Evolutionary conservation across 2,329 filamentous ascomycete species (phyloP).

Genomic region (Fusarium concolor): DNA sequence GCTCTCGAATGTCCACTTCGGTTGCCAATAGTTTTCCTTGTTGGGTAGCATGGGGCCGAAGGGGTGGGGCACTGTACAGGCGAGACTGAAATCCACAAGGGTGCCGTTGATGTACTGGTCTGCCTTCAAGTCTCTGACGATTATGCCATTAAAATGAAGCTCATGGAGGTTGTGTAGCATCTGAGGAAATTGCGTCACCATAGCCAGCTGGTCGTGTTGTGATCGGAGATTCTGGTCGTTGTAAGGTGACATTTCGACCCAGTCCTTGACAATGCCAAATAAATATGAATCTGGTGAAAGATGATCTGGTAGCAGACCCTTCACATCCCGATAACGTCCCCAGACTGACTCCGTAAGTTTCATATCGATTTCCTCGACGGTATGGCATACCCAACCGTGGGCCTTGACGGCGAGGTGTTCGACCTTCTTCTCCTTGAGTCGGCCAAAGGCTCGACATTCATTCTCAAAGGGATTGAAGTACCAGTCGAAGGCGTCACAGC

Average conservation of each 20-base stretch:
- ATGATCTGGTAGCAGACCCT: too few relatives aligned
- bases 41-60: background rate
- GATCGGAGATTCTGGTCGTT: background rate
- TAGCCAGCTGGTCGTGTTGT: background rate
- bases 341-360: background rate
- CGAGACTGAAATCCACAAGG: conserved; percentile 19
- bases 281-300: background rate
- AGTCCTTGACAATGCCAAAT: conserved; percentile 20
- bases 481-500: conserved; percentile 4
- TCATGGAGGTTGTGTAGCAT: conserved; percentile 12
- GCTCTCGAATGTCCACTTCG: conserved; percentile 13
- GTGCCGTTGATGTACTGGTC: conserved; percentile 23
- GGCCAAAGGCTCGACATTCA: conserved; percentile 17
- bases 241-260: background rate
- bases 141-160: background rate
- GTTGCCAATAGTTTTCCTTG: background rate
- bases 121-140: conserved; percentile 1
- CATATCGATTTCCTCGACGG: background rate
- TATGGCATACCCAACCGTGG: conserved; percentile 7
- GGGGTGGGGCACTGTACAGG: conserved; percentile 18
- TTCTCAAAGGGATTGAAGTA: conserved; percentile 17
- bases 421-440: background rate
- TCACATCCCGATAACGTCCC: too few relatives aligned
- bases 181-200: background rate
- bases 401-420: conserved; percentile 17